phyloP scores from a whole-genome alignment of 2,329 filamentous ascomycete genomes.

The Elsinoe arachidis region DNA sequence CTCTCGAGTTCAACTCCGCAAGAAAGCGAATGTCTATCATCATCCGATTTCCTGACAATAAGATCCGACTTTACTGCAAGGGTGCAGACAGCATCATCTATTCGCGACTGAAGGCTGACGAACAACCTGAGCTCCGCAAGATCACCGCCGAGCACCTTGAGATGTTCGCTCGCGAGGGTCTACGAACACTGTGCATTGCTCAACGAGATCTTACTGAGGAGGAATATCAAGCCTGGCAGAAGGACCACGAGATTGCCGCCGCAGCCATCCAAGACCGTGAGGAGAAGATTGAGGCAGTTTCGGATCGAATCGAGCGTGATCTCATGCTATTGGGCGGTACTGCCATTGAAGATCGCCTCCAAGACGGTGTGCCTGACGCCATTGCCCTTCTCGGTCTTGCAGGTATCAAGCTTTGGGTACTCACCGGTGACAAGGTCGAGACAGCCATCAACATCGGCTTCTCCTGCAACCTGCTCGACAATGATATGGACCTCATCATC shows the following conservation, averaged over 20 bases:
- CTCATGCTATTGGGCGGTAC: slow-evolving; percentile 84
- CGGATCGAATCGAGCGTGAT: slow-evolving; percentile 84
- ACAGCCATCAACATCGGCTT: slow-evolving; percentile 99
- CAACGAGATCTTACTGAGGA: slow-evolving; percentile 70
- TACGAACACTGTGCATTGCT: slow-evolving; percentile 90
- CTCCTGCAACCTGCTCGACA: slow-evolving; percentile 94
- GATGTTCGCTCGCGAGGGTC: slow-evolving; percentile 90
- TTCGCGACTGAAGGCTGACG: slow-evolving; percentile 72
- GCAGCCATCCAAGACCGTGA: slow-evolving; percentile 78
- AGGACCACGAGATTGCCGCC: slow-evolving; percentile 78
- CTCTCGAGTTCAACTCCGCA: slow-evolving; percentile 93
- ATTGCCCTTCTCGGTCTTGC: slow-evolving; percentile 85
- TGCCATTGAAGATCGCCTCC: slow-evolving; percentile 91
- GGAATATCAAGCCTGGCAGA: slow-evolving; percentile 78
- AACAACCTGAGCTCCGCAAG: slow-evolving; percentile 75
- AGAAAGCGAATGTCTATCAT: slow-evolving; percentile 98
- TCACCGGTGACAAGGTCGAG: slow-evolving; percentile 97
- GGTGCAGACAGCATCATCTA: slow-evolving; percentile 97
- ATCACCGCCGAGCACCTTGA: slow-evolving; percentile 89
- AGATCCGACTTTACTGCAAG: slow-evolving; percentile 90
- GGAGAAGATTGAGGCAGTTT: slow-evolving; percentile 82
- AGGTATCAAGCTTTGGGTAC: slow-evolving; percentile 96
- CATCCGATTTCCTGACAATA: slow-evolving; percentile 83
- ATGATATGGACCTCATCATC: slow-evolving; percentile 93
- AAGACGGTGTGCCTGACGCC: slow-evolving; percentile 93